Conservation (phyloP, 2,329 filamentous ascomycete species). For the Blastomyces silverae region DNA sequence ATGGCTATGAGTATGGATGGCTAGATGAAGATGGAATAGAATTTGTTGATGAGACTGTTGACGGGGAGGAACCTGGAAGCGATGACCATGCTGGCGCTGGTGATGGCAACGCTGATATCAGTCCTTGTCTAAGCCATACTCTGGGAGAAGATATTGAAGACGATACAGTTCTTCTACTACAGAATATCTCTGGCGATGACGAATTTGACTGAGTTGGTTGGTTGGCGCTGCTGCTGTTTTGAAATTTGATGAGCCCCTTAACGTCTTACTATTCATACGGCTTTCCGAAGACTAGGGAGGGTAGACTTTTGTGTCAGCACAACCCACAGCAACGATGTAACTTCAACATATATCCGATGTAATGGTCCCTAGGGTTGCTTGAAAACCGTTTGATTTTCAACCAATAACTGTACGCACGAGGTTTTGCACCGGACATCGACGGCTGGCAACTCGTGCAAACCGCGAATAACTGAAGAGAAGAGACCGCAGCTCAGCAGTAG, state of each 20-base stretch:
- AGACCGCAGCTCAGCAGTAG: no score
- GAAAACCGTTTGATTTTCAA: no score
- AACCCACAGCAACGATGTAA: no score
- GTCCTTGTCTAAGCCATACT: not conserved
- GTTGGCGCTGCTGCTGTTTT: not conserved
- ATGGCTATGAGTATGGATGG: not conserved
- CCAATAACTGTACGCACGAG: no score
- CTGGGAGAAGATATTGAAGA: constrained; percentile 6
- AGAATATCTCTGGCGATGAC: constrained; percentile 12
- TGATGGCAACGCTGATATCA: constrained; percentile 22
- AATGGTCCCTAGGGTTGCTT: no score
- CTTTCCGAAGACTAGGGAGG: no score
- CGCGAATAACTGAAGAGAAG: no score
- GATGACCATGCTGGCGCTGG: constrained; percentile 28
- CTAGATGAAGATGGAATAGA: constrained; percentile 6
- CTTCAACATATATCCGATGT: no score
- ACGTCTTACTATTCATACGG: no score
- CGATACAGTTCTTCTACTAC: constrained; percentile 9
- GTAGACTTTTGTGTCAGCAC: no score
- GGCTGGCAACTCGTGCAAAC: no score
- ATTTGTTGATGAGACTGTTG: not conserved
- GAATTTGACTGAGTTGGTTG: constrained; percentile 11
- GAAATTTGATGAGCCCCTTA: not conserved
- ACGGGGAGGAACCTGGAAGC: constrained; percentile 22
- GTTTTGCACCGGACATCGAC: no score